phyloP scores from a whole-genome alignment of 2,329 filamentous ascomycete species.

The Fusarium sp. region DNA sequence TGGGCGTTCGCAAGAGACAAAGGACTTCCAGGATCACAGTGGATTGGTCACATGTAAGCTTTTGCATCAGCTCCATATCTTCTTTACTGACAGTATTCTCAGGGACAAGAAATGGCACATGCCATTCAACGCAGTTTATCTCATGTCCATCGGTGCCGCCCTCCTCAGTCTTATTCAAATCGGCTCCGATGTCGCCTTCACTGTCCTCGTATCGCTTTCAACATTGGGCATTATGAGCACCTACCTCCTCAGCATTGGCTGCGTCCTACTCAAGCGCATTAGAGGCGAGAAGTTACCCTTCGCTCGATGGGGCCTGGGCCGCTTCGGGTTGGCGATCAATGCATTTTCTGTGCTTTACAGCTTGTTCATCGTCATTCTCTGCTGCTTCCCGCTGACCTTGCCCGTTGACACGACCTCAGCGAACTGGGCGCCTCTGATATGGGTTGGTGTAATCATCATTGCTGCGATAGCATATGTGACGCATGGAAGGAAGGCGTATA shows the following conservation, averaged over 20 bases:
- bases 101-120: slow-evolving; percentile 33
- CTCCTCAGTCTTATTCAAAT: slow-evolving; percentile 22
- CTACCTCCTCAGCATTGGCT: slow-evolving; percentile 26
- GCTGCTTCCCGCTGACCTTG: slow-evolving; percentile 12
- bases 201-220: slow-evolving; percentile 8
- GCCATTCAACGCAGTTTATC: slow-evolving; percentile 26
- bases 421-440: slow-evolving; percentile 28
- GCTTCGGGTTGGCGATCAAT: slow-evolving; percentile 17
- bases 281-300: slow-evolving; percentile 13
- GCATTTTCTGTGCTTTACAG: slow-evolving; percentile 25
- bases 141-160: slow-evolving; percentile 26
- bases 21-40: slow-evolving; percentile 18
- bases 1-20: slow-evolving; percentile 22
- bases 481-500: slow-evolving; percentile 10
- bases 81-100: fast-evolving
- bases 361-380: slow-evolving; percentile 26
- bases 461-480: slow-evolving; percentile 7
- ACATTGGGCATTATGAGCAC: slow-evolving; percentile 27
- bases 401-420: slow-evolving; percentile 21
- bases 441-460: slow-evolving; percentile 19
- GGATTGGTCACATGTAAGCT: slow-evolving; percentile 22
- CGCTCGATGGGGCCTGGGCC: slow-evolving; percentile 19
- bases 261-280: slow-evolving; percentile 23
- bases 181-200: slow-evolving; percentile 24
- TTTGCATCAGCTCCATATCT: fast-evolving